Base-by-base conservation (phyloP, 2,329 filamentous ascomycete genomes). In the Aspergillus sp. region DNA sequence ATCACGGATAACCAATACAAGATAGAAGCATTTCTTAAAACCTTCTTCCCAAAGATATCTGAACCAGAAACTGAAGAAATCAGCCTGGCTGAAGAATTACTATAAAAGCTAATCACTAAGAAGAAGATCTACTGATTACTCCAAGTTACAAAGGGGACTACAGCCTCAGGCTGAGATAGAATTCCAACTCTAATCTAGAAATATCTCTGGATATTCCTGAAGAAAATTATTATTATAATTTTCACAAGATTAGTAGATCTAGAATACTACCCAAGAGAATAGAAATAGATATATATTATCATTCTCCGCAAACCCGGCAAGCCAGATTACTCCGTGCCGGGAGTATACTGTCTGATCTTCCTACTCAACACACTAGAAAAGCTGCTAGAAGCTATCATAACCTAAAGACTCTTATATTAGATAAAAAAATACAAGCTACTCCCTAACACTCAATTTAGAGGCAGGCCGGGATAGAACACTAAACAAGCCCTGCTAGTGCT, bases 281-380 rank as follows among this genome's bases (percentile, higher is more conserved):
- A 55, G 59, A 70, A 58, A 67, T 54, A 19, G 12, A 64, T 60
- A 19, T 60, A 59, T 13, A 70, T 71, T 36, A 49, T 70, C 4
- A 62, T 69, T 1, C 55, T 71, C 23, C 53, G 65, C n/a, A 73
- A 72, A 41, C 69, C 65, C 4, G 60, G 62, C 5, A 71, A 72
- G 48, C 61, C 51, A 17, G 64, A 73, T 54, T 74, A 74, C 55
- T 59, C 58, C 19, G 28, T 65, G 1, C 61, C 66, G 0, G 62
- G 66, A 45, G 65, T 65, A 10, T 72, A 71, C 38, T 59, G 63
- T 7, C 70, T 62, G n/a, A 73, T 73, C 49, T 72, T 65, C 32
- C 64, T 67, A 0, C 64, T 73, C 0, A 66, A 66, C 21, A 70
- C 64, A 38, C 64, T 70, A 4, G 64, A 66, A 2, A 70, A 68